Evolutionary conservation across 768 basidiomycete genomes (phyloP).

Genomic region (Chalciporus chontae): DNA sequence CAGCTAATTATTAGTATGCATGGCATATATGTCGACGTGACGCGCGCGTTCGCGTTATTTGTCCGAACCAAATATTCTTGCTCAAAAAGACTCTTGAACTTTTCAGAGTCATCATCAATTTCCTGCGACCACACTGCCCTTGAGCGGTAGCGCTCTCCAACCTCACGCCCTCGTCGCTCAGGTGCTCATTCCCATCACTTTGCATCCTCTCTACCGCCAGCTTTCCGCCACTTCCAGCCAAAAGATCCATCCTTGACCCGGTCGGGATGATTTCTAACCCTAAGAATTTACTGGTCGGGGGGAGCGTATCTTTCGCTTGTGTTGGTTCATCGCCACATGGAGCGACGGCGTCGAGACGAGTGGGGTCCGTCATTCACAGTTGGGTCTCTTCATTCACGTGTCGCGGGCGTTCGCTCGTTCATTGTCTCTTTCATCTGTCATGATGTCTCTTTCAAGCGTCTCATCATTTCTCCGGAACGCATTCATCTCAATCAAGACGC

Average conservation of each 20-base stretch:
- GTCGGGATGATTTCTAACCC: conserved; percentile 57
- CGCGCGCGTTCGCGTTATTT: conserved; percentile 17
- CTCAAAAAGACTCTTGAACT: conserved; percentile 5
- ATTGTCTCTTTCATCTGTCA: conserved; percentile 28
- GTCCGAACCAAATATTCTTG: conserved; percentile 18
- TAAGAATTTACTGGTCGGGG: conserved; percentile 40
- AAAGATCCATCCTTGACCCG: conserved; percentile 44
- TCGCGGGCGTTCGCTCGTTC: conserved; percentile 18
- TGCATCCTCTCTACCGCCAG: conserved; percentile 28
- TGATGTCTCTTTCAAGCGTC: conserved; percentile 36
- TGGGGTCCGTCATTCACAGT: conserved; percentile 6
- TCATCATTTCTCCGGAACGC: conserved; percentile 56
- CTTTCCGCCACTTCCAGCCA: conserved; percentile 42
- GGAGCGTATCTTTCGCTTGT: conserved; percentile 26
- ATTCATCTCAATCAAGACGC: conserved; percentile 23
- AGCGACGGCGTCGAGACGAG: conserved; percentile 16
- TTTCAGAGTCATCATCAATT: neutral
- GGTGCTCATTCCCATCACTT: conserved; percentile 36
- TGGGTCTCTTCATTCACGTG: conserved; percentile 9
- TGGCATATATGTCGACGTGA: no score
- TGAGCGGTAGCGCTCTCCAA: conserved; percentile 18
- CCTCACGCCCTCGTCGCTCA: conserved; percentile 43
- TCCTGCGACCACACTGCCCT: conserved; percentile 5
- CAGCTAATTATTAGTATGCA: no score
- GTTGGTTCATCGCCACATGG: conserved; percentile 20